Conservation (phyloP, 768 basidiomycete species). For the Suillus variegatus region DNA sequence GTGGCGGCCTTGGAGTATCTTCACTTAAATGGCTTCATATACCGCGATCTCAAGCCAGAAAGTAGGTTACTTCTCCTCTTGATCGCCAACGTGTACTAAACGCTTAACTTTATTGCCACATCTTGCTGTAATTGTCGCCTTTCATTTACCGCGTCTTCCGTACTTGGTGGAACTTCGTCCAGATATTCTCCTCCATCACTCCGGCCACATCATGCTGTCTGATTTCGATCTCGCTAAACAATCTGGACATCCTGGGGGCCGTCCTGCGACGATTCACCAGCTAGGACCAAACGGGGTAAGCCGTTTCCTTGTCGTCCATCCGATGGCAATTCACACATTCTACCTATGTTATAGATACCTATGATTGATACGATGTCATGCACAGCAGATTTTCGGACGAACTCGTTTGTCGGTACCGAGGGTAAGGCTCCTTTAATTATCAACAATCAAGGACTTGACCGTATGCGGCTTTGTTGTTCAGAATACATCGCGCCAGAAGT, state of each 20-base stretch:
- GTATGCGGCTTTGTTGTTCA: conserved; percentile 31
- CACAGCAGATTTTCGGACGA: conserved; percentile 96
- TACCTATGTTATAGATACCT: conserved; percentile 59
- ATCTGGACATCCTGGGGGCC: conserved; percentile 80
- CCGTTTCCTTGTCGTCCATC: conserved; percentile 13
- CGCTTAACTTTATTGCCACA: conserved; percentile 14
- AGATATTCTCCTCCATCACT: conserved; percentile 98
- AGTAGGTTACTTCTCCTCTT: conserved; percentile 59
- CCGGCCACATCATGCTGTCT: conserved; percentile 98
- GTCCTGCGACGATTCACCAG: conserved; percentile 84
- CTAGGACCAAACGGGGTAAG: conserved; percentile 88
- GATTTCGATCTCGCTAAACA: conserved; percentile 99
- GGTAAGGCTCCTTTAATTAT: conserved; percentile 48
- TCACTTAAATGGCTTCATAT: conserved; percentile 99
- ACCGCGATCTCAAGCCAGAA: conserved; percentile 98
- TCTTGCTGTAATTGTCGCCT: conserved; percentile 5
- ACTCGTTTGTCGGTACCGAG: conserved; percentile 99
- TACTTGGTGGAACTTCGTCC: conserved; percentile 15
- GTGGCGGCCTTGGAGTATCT: conserved; percentile 97
- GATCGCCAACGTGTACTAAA: conserved; percentile 1
- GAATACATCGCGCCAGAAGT: conserved; percentile 99
- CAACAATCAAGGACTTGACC: background rate
- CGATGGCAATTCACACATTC: conserved; percentile 9
- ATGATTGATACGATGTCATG: conserved; percentile 97
- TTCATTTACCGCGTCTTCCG: conserved; percentile 6